Evolutionary conservation across 2,329 filamentous ascomycete genomes (phyloP), one percentile per base, ranked within the genome.

Genomic region (Claviceps maximensis): DNA sequence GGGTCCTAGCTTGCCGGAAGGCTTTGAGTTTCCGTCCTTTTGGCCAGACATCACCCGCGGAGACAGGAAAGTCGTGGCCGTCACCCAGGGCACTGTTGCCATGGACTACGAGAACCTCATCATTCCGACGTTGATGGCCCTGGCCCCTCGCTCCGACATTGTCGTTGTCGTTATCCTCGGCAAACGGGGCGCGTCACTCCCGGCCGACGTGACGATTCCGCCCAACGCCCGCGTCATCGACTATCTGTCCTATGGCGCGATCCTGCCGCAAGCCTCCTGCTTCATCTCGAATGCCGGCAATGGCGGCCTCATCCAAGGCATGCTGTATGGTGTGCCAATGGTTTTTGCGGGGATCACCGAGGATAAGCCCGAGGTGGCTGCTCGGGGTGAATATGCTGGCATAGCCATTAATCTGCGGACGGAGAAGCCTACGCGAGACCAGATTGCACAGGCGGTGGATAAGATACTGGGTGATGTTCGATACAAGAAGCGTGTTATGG

Each of bases 231-330:
- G 68, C 10, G 66, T 74, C 4, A 61, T 71, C 23, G 73, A 77
- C 58, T 76, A 74, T 57, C 60, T 78, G 4, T 67, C 73, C 3
- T 77, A 76, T 55, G 72, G 78, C 53, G 61, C 66, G 0, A 54
- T 77, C 1, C 63, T 78, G 1, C 68, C 69, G 1, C 55, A 74
- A 58, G 64, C 65, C 33, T 72, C 69, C 42, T 65, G 74, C 0
- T 73, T 77, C 29, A 64, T 78, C 17, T 68, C 67, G 12, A 78
- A 77, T 48, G 74, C 69, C 12, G 74, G 74, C 3, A 78, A 74
- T 53, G 72, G 74, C 4, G 72, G 71, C 1, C 67, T 75, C 48
- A 65, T 69, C 23, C 72, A 76, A 52, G 68, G 67, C 2, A 60
- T 76, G 2, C 64, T 67, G 31, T 68, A 72, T 53, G 72, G 72